Evolutionary conservation across 1,284 basidiomycete species (phyloP), one percentile per base, ranked within the genome.

Genomic region (Pulveroboletus sp.): DNA sequence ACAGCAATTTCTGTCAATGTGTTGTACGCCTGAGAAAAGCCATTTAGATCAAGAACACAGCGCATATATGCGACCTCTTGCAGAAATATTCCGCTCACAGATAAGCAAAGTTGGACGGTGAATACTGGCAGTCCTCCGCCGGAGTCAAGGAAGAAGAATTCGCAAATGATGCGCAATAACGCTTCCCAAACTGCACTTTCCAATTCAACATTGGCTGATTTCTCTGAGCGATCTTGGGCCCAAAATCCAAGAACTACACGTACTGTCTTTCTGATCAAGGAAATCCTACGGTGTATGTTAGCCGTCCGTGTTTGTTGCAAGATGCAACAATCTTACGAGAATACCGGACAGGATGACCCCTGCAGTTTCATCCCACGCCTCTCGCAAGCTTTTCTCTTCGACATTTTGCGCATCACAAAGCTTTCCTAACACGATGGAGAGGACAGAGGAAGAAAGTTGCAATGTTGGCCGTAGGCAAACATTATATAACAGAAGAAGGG

Each of bases 291-390:
- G n/a, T 7, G 20, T 33, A 12, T 12, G n/a, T 62, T 57, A 63
- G 55, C 59, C 53, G 35, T 59, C 52, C 54, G 18, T 20, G 35
- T 43, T 29, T 29, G 44, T 52, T 17, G 36, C 26, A 51, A 43
- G 28, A 35, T 42, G 11, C 28, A 8, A 44, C 44, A 10, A 49
- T 55, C 72, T 59, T 57, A 81, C 78, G 52, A 80, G 64, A 43
- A 81, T 57, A 4, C 79, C 78, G 2, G 79, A 78, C 33, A 81
- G 55, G 18, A 81, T 60, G 20, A 74, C 69, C 29, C 68, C 60
- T 24, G 72, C 72, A 18, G 74, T 63, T 25, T 52, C 56, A 64
- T 79, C 77, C 78, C 78, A 81, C 11, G 59, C 56, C 4, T 57
- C 59, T 20, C 57, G 63, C 17, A 56, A 45, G 12, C 28, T 54